Conservation (phyloP, 176 grass and related monocot genomes). For the Carex cristatella region DNA sequence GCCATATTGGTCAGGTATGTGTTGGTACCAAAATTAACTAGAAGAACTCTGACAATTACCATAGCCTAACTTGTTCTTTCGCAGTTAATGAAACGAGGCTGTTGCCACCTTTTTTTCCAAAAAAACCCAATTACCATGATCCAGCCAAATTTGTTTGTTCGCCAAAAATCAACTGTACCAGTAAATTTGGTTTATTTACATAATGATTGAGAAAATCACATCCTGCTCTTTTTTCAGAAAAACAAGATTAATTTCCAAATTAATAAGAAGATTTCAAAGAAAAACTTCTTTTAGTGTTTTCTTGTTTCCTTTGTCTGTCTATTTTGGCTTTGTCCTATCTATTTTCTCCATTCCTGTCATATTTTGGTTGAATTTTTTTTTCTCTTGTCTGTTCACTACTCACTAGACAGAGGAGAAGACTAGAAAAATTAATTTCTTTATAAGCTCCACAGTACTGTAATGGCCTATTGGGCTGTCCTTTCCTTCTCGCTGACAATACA, state of each 20-base stretch:
- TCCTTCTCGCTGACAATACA: no score
- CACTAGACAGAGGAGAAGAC: not conserved
- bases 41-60: not conserved
- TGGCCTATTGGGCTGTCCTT: no score
- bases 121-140: no score
- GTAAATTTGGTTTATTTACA: not conserved
- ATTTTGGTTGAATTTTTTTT: not conserved
- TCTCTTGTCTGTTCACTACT: not conserved
- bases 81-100: no score
- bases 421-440: no score
- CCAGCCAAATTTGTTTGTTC: not conserved
- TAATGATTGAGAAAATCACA: not conserved
- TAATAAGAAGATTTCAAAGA: not conserved
- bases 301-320: not conserved
- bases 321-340: not conserved
- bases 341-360: not conserved
- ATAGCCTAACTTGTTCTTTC: not conserved
- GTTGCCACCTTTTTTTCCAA: no score
- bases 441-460: no score
- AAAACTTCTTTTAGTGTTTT: not conserved
- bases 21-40: not conserved
- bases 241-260: not conserved
- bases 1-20: slow-evolving; percentile 53
- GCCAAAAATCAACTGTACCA: not conserved
- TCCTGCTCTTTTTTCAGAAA: not conserved